Conservation (phyloP, 1,284 basidiomycete genomes). For the Cutaneotrichosporon arboriforme region DNA sequence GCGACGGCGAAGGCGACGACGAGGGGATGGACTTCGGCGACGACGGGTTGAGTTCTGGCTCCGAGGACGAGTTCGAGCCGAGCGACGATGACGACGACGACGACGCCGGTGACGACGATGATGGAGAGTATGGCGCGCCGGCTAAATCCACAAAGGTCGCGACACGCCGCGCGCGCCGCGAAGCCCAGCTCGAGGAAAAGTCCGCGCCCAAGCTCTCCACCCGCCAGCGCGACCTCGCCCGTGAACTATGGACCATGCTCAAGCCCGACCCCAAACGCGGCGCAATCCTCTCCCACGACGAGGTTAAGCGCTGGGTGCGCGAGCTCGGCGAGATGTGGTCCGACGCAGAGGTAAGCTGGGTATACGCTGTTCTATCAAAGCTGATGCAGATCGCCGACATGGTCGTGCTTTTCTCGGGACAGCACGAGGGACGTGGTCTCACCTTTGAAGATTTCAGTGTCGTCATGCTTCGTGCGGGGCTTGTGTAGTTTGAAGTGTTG, state of each 20-base stretch:
- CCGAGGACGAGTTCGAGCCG: constrained; percentile 26
- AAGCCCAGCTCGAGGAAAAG: neutral
- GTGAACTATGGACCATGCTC: constrained; percentile 43
- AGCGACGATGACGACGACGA: constrained; percentile 21
- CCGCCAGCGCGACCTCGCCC: constrained; percentile 36
- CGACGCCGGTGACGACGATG: constrained; percentile 9
- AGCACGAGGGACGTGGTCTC: constrained; percentile 42
- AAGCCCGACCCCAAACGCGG: constrained; percentile 21
- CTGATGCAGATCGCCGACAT: constrained; percentile 43
- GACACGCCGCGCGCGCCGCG: neutral
- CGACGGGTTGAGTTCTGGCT: constrained; percentile 2
- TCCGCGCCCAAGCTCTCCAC: constrained; percentile 20
- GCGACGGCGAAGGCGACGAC: constrained; percentile 12
- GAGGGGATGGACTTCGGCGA: constrained; percentile 7
- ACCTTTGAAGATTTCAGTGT: constrained; percentile 45
- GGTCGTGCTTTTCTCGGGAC: constrained; percentile 45
- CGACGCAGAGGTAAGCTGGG: constrained; percentile 45
- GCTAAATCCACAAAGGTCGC: neutral
- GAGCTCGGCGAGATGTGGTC: constrained; percentile 46
- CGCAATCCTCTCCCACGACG: constrained; percentile 32
- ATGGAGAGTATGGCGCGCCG: constrained; percentile 10
- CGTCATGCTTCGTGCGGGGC: constrained; percentile 40
- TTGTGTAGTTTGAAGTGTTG: constrained; percentile 24
- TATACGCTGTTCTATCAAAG: neutral
- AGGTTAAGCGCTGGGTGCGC: constrained; percentile 41